These are phyloP conservation scores for Fusarium redolens DNA, from an alignment of 2,329 filamentous ascomycete species.

Conservation along the genomic window DNA sequence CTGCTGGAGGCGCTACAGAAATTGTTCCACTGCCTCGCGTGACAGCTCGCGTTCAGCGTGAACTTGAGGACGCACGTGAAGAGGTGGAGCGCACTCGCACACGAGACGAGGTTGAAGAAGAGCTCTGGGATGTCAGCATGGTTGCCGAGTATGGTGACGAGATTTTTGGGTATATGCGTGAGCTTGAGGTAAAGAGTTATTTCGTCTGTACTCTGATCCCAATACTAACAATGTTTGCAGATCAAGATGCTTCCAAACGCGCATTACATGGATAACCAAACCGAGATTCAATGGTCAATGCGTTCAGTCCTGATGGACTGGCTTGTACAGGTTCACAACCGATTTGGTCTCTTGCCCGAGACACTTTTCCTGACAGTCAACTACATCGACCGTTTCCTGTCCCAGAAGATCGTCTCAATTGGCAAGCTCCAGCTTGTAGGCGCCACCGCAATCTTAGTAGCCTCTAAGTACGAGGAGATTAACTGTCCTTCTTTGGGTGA, in stretches of 20 bases:
- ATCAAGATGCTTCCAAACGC: slow-evolving; percentile 85
- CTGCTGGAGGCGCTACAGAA: slow-evolving; percentile 62
- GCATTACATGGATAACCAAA: slow-evolving; percentile 96
- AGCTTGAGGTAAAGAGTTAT: slow-evolving; percentile 77
- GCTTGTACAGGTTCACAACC: slow-evolving; percentile 94
- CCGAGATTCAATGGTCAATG: slow-evolving; percentile 99
- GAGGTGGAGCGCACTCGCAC: slow-evolving; percentile 77
- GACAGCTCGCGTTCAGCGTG: slow-evolving; percentile 74
- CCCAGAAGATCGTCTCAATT: slow-evolving; percentile 92
- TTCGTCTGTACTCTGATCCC: not conserved
- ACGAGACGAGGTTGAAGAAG: slow-evolving; percentile 84
- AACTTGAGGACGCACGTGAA: slow-evolving; percentile 74
- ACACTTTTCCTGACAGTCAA: slow-evolving; percentile 96
- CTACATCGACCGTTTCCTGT: slow-evolving; percentile 96
- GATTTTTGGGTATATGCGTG: slow-evolving; percentile 91
- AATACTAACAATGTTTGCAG: slow-evolving; percentile 57
- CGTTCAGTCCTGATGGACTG: slow-evolving; percentile 97
- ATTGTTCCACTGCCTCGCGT: slow-evolving; percentile 76
- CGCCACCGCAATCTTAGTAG: slow-evolving; percentile 93
- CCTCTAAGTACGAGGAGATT: slow-evolving; percentile 98
- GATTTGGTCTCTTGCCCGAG: slow-evolving; percentile 91
- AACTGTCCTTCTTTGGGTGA: slow-evolving; percentile 95
- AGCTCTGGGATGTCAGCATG: slow-evolving; percentile 95
- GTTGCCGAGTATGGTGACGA: slow-evolving; percentile 96
- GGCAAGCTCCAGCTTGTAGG: slow-evolving; percentile 96